A percentile compares a stretch with the other conserved stretches of the same genome.
These are phyloP conservation scores for Collybia sordida DNA, from an alignment of 768 basidiomycete genomes.

Conservation along the genomic window DNA sequence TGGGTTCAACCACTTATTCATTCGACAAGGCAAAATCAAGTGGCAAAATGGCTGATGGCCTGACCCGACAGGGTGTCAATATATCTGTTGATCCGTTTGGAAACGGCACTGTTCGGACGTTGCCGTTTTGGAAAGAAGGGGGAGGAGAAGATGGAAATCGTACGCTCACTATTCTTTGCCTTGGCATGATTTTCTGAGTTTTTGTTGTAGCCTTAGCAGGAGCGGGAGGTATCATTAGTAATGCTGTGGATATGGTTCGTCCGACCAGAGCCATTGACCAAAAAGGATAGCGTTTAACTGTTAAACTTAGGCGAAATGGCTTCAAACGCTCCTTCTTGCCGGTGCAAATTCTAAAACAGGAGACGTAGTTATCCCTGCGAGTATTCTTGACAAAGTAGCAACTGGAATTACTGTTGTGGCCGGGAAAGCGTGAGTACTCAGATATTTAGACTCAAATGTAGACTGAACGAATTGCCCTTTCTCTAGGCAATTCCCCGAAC, in stretches of 20 bases:
- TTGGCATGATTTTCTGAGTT: background rate
- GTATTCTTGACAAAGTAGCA: background rate
- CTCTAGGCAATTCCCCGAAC: conserved; percentile 17
- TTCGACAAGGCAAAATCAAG: conserved; percentile 21
- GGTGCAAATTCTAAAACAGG: conserved; percentile 22
- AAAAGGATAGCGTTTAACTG: background rate
- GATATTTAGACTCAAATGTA: too few species aligned
- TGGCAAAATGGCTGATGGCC: conserved; percentile 23
- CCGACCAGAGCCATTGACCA: too few species aligned
- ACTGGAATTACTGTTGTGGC: background rate
- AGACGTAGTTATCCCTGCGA: conserved; percentile 20
- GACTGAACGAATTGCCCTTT: too few species aligned
- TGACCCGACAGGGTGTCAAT: conserved; percentile 17
- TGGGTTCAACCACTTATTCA: conserved; percentile 26
- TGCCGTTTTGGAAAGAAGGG: conserved; percentile 17
- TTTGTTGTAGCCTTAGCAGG: conserved; percentile 22
- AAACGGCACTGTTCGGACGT: conserved; percentile 15
- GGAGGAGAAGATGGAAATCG: conserved; percentile 21
- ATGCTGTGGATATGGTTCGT: conserved; percentile 24
- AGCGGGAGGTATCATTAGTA: conserved; percentile 27
- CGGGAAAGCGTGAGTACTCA: background rate
- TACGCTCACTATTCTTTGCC: conserved; percentile 1
- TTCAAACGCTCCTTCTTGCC: conserved; percentile 24
- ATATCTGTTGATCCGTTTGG: conserved; percentile 19
- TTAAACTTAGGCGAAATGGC: conserved; percentile 25